Evolutionary conservation across 768 basidiomycete genomes (phyloP).

Genomic region (Cystofilobasidium capitatum): DNA sequence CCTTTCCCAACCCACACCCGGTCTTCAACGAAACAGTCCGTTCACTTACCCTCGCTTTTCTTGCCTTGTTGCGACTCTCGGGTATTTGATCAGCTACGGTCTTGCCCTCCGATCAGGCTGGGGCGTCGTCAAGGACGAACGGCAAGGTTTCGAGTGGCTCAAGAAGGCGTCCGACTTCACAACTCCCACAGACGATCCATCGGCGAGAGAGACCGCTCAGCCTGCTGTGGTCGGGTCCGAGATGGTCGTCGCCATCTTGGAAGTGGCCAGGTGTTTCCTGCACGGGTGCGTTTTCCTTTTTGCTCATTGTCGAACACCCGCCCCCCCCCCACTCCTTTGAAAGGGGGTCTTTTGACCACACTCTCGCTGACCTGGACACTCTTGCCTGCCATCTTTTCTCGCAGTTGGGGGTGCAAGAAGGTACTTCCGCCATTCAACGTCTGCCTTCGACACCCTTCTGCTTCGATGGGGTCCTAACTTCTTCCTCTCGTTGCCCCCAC

Average conservation of each 20-base stretch:
- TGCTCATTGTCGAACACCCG: no score
- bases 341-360: no score
- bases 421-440: not conserved
- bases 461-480: no score
- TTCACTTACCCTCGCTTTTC: no score
- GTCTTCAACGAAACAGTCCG: no score
- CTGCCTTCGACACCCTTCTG: no score
- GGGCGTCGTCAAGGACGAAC: not conserved
- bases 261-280: not conserved
- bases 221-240: not conserved
- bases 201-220: not conserved
- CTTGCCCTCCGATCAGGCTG: slow-evolving; percentile 1
- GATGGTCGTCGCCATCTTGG: not conserved
- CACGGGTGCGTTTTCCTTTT: not conserved
- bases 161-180: not conserved
- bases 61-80: no score
- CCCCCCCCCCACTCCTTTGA: no score
- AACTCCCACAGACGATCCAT: not conserved
- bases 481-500: no score
- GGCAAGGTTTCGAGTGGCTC: not conserved
- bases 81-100: not conserved
- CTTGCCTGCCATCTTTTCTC: no score
- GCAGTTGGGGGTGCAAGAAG: slow-evolving; percentile 3
- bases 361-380: no score
- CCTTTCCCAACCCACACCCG: no score